These are phyloP conservation scores for Triticum urartu DNA, from an alignment of 176 grass and related monocot species.

Conservation along the genomic window DNA sequence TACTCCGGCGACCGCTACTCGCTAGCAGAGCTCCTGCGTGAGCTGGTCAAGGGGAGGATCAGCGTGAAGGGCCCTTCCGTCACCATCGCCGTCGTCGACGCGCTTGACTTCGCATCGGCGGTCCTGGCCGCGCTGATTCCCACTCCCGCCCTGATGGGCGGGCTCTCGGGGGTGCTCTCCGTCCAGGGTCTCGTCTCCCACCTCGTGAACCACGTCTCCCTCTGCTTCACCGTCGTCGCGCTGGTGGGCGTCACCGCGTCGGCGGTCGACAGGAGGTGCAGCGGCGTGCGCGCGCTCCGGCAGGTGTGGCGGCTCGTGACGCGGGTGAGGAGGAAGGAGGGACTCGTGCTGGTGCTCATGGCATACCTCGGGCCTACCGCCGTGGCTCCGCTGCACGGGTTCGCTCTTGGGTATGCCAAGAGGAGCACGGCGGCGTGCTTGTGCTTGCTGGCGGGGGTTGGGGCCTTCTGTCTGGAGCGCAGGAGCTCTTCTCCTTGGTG, in stretches of 20 bases:
- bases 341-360: not conserved
- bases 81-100: not conserved
- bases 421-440: not conserved
- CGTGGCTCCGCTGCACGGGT: not conserved
- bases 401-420: not conserved
- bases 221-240: constrained; percentile 6
- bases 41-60: not conserved
- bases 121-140: not conserved
- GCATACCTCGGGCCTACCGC: not conserved
- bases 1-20: constrained; percentile 28
- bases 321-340: not conserved
- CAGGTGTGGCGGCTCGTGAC: constrained; percentile 30
- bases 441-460: not conserved
- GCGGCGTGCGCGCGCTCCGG: not conserved
- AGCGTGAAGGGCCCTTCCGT: constrained; percentile 7
- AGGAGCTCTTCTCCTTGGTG: not conserved
- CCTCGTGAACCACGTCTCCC: not conserved
- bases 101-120: not conserved
- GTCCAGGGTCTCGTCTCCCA: not conserved
- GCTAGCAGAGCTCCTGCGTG: not conserved
- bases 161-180: not conserved
- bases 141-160: not conserved
- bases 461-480: not conserved
- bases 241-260: not conserved
- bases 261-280: not conserved